Conservation (phyloP, 75 land plant genomes). For the Selaginella tamariscina region DNA sequence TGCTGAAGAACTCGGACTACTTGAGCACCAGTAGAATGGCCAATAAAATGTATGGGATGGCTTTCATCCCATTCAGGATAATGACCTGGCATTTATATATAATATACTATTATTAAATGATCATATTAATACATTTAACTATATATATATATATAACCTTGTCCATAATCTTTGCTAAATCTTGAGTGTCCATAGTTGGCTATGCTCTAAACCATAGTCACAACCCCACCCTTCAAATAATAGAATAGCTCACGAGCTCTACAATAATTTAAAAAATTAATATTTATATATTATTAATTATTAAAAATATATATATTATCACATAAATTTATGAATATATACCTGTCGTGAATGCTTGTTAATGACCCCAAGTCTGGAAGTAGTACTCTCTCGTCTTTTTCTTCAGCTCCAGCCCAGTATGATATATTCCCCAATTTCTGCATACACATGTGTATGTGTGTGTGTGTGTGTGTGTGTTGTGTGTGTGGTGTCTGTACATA, state of each 20-base stretch:
- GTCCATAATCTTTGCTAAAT: constrained; percentile 55
- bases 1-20: constrained; percentile 4
- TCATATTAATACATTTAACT: too few species aligned
- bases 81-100: not conserved
- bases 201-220: constrained; percentile 92
- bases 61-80: constrained; percentile 11
- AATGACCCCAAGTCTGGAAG: constrained; percentile 94
- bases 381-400: constrained; percentile 74
- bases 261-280: not conserved
- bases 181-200: constrained; percentile 66
- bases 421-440: constrained; percentile 85
- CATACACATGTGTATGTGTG: not conserved
- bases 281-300: not conserved
- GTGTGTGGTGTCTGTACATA: not conserved
- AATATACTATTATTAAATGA: not conserved
- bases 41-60: not conserved
- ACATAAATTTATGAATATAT: not conserved
- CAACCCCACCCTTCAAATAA: constrained; percentile 84
- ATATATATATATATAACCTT: constrained; percentile 31
- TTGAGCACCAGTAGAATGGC: constrained; percentile 2
- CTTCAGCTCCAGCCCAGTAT: constrained; percentile 94
- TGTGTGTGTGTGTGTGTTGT: not conserved
- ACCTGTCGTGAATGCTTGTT: constrained; percentile 45
- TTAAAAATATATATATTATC: not conserved
- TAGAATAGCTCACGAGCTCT: constrained; percentile 94